phyloP scores from a whole-genome alignment of 2,329 filamentous ascomycete genomes.

The Sporothrix variecibatus region DNA sequence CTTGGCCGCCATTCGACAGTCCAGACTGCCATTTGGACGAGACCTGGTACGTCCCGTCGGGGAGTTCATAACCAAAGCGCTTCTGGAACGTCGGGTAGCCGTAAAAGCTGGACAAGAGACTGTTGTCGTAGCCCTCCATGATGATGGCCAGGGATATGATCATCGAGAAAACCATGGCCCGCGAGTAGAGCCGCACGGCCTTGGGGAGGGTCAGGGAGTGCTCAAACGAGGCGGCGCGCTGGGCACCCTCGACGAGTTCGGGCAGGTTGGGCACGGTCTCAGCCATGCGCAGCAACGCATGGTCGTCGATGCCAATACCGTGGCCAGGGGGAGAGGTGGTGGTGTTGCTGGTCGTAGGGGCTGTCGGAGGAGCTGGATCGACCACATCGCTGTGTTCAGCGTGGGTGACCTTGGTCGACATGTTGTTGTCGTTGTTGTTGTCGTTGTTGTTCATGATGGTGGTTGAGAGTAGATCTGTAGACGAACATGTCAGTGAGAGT shows the following conservation, averaged over 20 bases:
- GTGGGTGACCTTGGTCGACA: slow-evolving; percentile 4
- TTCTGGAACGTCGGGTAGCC: slow-evolving; percentile 31
- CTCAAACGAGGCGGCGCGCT: slow-evolving; percentile 13
- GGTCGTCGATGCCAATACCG: slow-evolving; percentile 8
- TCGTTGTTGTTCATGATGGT: background rate
- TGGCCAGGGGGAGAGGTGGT: background rate
- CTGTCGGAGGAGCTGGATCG: background rate
- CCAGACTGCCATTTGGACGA: slow-evolving; percentile 54
- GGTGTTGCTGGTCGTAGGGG: background rate
- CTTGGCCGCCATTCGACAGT: slow-evolving; percentile 40
- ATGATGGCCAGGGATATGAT: slow-evolving; percentile 30
- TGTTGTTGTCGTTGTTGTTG: too few species aligned
- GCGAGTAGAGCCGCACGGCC: slow-evolving; percentile 28
- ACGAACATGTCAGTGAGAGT: background rate
- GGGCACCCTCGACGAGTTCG: background rate
- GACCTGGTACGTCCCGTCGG: slow-evolving; percentile 42
- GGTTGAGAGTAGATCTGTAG: background rate
- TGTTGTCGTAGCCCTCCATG: slow-evolving; percentile 35
- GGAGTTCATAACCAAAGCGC: slow-evolving; percentile 37
- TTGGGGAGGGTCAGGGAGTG: slow-evolving; percentile 31
- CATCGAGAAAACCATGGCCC: slow-evolving; percentile 28
- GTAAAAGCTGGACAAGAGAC: slow-evolving; percentile 33
- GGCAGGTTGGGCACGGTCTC: background rate
- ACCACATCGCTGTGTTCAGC: background rate
- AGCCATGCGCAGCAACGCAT: background rate